Base-by-base conservation (phyloP, 345 rosid genomes). In the Dovyalis caffra region DNA sequence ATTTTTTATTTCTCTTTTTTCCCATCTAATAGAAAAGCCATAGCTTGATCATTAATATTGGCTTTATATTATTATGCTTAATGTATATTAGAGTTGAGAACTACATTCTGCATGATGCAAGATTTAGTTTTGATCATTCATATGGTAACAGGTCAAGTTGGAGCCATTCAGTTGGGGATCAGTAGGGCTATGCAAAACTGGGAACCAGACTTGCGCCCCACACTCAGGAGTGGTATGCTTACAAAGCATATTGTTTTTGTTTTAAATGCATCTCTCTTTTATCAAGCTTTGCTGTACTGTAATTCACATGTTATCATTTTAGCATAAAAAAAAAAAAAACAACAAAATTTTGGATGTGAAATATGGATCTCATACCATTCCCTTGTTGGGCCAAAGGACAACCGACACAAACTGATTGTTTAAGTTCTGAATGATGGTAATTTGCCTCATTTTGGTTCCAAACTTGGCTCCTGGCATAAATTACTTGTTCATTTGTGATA, bases 101-200 rank as follows among this genome's bases (percentile, higher is more conserved):
- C 67, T 31, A 18, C 38, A 64, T 64, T 21, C 29, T 60, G 18
- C 37, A 64, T 5, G 31, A 14, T 11, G 10, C 5, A 20, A 64
- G 31, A 31, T 64, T 28, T 31, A 28, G 15, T 0, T 64, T 70
- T 32, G 11, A 64, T 58, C 31, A 61, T 79, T 61, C 72, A 47
- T 62, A 21, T 69, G 77, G 45, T 79, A 58, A 73, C 83, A 95
- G 98, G 99, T 83, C 99, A 95, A 91, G 96, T 95, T 38, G 99
- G 96, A 82, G 99, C 99, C 20, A 86, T 95, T 71, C 93, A 76
- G 61, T 78, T 95, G 82, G 98, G 99, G 43, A 86, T 92, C 81
- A 90, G 99, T 82, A 88, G 95, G 86, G 98, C 97, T 9, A 69
- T 95, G 82, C 99, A 95, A 79, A 90, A 86, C 82, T 95, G 93